Evolutionary conservation across 805 yeast genomes (phyloP).

Genomic region (Yarrowia sp.): DNA sequence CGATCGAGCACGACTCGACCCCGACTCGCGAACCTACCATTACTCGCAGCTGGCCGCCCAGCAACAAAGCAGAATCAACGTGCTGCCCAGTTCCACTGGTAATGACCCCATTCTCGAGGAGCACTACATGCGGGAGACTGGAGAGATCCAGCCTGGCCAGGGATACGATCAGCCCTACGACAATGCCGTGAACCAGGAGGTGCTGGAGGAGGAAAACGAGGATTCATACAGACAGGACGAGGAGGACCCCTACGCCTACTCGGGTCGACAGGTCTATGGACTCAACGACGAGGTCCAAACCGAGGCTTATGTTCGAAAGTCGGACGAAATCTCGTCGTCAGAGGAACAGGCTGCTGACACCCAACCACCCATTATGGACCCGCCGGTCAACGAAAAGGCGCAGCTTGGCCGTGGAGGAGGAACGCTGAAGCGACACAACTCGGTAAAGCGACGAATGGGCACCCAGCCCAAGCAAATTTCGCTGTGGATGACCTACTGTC

Average conservation of each 20-base stretch:
- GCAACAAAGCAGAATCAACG: conserved; percentile 65
- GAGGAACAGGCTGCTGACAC: conserved; percentile 35
- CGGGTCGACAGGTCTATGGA: conserved; percentile 53
- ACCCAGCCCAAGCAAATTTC: conserved; percentile 46
- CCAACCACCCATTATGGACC: conserved; percentile 13
- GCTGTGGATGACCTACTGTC: conserved; percentile 85
- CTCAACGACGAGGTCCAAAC: conserved; percentile 61
- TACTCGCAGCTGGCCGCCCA: conserved; percentile 77
- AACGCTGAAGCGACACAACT: conserved; percentile 30
- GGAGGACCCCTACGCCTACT: conserved; percentile 25
- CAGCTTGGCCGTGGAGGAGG: conserved; percentile 34
- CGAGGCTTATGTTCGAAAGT: conserved; percentile 23
- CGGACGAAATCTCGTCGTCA: conserved; percentile 26
- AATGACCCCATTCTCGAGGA: conserved; percentile 59
- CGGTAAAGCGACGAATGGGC: conserved; percentile 26
- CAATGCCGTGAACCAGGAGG: conserved; percentile 41
- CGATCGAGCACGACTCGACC: conserved; percentile 73
- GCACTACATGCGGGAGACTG: conserved; percentile 39
- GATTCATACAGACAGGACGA: conserved; percentile 43
- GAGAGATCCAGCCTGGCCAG: conserved; percentile 34
- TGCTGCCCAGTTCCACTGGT: conserved; percentile 77
- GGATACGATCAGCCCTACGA: conserved; percentile 40
- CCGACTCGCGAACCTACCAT: conserved; percentile 77
- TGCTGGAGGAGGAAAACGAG: conserved; percentile 39
- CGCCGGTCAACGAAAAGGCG: conserved; percentile 13